Evolutionary conservation across 768 basidiomycete genomes (phyloP).

Genomic region (Termitomyces sp.): DNA sequence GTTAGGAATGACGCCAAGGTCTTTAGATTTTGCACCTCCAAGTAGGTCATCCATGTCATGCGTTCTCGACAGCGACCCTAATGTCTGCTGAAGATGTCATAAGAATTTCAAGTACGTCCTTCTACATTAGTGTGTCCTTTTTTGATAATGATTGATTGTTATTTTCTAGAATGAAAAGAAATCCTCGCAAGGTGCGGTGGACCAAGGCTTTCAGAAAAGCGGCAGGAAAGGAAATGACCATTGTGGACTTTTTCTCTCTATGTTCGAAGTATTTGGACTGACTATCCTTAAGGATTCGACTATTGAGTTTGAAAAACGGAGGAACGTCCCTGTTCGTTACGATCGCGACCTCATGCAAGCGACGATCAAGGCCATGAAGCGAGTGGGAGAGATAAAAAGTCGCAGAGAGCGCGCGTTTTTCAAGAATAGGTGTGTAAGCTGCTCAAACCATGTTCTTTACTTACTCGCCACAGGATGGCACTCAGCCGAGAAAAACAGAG

Average conservation of each 20-base stretch:
- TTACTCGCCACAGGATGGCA: conserved; percentile 60
- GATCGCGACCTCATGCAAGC: conserved; percentile 90
- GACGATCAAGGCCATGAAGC: conserved; percentile 94
- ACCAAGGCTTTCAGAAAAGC: conserved; percentile 99
- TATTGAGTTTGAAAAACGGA: conserved; percentile 97
- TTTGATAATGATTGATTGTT: neutral
- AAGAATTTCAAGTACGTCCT: conserved; percentile 97
- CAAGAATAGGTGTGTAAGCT: conserved; percentile 70
- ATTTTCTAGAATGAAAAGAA: conserved; percentile 87
- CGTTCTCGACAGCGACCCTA: neutral
- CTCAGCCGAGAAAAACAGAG: conserved; percentile 73
- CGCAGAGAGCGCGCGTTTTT: conserved; percentile 92
- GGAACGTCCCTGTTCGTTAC: conserved; percentile 96
- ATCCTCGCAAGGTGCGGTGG: conserved; percentile 98
- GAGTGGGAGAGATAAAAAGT: conserved; percentile 86
- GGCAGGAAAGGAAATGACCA: conserved; percentile 99
- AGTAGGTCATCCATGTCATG: conserved; percentile 45
- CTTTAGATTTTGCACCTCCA: conserved; percentile 96
- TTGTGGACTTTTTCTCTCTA: conserved; percentile 49
- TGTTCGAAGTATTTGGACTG: neutral
- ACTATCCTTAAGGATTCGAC: conserved; percentile 74
- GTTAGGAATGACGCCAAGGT: conserved; percentile 98
- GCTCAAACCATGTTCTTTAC: neutral
- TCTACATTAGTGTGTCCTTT: neutral
- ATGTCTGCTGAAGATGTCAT: conserved; percentile 56